Base-by-base conservation (phyloP, 306 rosid species). In the Quercus ilex region DNA sequence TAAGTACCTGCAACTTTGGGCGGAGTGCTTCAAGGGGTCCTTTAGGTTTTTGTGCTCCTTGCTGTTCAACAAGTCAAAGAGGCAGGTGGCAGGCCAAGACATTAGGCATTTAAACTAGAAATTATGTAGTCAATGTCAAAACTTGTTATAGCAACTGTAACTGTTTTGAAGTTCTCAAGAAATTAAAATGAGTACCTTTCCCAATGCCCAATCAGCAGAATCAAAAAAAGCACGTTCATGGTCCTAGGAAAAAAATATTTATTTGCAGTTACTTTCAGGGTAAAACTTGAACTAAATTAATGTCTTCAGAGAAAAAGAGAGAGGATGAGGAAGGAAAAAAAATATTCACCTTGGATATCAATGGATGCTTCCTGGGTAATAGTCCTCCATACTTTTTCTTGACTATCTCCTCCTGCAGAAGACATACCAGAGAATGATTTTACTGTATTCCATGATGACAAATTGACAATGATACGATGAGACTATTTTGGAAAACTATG, bases 171-270 rank as follows among this genome's bases (percentile, higher is more conserved):
- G 51, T 69, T 74, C 20, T 28, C 51, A 80, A 71, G 19, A 20
- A 84, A 71, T 56, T 77, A 65, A 65, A 41, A 35, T 21, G 41
- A 78, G 71, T 87, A 94, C 98, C 97, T 94, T 94, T 74, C 98
- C 97, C 83, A 94, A 79, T 75, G 98, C 99, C 99, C 99, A 95
- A 83, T 95, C 99, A 35, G 99, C 99, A 77, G 99, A 95, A 84
- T 95, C 96, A 82, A 95, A 95, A 83, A 69, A 95, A 58, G 99
- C 99, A 23, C 98, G 98, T 83, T 95, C 99, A 73, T 95, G 99
- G 81, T 95, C 99, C 99, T 95, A 86, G 57, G 67, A 87, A 72
- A 86, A 85, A 31, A 23, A 20, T 38, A 75, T 41, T 78, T 53
- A 55, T 73, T 79, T 79, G 73, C 25, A 41, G 75, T 76, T 74